Percentiles rank a stretch among this genome's conserved stretches.
Evolutionary conservation across 805 yeast species (phyloP).

Genomic region (Pichia eremophila): DNA sequence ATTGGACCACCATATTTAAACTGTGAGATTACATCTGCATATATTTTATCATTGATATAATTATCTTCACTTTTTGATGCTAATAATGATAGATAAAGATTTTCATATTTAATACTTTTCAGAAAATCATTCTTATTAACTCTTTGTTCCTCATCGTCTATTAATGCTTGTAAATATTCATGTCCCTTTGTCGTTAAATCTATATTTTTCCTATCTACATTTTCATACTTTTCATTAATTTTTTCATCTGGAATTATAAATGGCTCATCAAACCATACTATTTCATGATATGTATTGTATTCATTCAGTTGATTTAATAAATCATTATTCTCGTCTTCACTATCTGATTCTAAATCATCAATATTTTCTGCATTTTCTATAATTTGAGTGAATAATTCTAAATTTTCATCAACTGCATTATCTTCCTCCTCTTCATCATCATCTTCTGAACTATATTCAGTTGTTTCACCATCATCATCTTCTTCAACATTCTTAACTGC

Average conservation of each 20-base stretch:
- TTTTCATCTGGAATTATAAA: background rate
- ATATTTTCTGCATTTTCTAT: constrained; percentile 1
- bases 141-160: constrained; percentile 1
- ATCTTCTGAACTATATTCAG: background rate
- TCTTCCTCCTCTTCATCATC: background rate
- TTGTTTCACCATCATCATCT: background rate
- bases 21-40: background rate
- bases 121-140: background rate
- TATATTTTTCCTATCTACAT: background rate
- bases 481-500: background rate
- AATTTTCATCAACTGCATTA: background rate
- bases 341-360: constrained; percentile 6
- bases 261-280: constrained; percentile 1
- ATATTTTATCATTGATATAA: background rate
- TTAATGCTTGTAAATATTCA: constrained; percentile 3
- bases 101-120: constrained; percentile 4
- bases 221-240: background rate
- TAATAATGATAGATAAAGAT: background rate
- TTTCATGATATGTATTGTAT: background rate
- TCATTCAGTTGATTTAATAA: background rate
- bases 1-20: background rate
- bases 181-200: constrained; percentile 6
- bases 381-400: background rate
- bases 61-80: background rate
- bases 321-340: background rate